phyloP scores from a whole-genome alignment of 2,329 filamentous ascomycete genomes.

The Colletotrichum paranaense region DNA sequence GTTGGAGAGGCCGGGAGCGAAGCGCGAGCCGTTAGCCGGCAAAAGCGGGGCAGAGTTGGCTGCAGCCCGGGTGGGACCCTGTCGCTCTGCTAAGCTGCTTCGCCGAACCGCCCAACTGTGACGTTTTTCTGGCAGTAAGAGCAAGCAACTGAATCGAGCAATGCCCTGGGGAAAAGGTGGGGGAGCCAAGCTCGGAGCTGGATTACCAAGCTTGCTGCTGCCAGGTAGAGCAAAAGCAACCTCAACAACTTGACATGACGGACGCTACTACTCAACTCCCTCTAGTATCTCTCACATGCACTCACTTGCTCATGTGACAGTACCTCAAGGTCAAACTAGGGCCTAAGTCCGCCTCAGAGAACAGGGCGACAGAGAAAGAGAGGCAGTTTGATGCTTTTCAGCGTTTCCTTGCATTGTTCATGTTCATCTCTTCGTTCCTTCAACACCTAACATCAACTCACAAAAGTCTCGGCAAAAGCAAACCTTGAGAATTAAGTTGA shows the following conservation, averaged over 20 bases:
- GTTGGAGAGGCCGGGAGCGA: slow-evolving; percentile 1
- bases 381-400: background rate
- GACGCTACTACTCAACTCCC: background rate
- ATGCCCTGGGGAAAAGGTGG: background rate
- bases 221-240: background rate
- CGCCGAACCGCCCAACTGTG: slow-evolving; percentile 1
- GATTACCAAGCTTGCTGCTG: slow-evolving; percentile 29
- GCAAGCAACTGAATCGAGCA: background rate
- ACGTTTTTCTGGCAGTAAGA: background rate
- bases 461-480: background rate
- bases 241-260: background rate
- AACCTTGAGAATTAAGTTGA: background rate
- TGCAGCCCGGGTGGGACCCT: slow-evolving; percentile 5
- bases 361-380: background rate
- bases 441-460: background rate
- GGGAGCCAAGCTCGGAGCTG: background rate
- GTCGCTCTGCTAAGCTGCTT: background rate
- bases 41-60: slow-evolving; percentile 8
- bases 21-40: background rate
- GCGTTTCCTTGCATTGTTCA: background rate
- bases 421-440: background rate
- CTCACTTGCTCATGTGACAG: background rate
- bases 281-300: background rate
- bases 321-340: background rate
- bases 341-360: background rate